Evolutionary conservation across 1,284 basidiomycete species (phyloP).

Genomic region (Leccinum olivaceoglutinosum): DNA sequence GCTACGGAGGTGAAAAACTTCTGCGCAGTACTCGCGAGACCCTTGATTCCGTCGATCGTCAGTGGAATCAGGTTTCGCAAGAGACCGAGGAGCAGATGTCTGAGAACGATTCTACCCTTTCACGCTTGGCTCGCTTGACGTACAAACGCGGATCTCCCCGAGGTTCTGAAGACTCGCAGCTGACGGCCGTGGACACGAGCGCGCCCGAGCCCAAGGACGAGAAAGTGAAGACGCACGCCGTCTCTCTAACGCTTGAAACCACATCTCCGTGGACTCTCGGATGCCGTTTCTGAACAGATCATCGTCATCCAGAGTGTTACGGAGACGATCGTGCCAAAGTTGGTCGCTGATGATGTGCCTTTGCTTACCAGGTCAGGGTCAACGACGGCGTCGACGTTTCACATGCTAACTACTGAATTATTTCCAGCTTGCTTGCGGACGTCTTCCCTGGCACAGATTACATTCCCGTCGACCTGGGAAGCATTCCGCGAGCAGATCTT

Average conservation of each 20-base stretch:
- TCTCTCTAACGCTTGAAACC: constrained; percentile 18
- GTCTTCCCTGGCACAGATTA: constrained; percentile 97
- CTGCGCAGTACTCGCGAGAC: constrained; percentile 41
- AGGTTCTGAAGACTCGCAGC: constrained; percentile 54
- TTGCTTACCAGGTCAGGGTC: constrained; percentile 75
- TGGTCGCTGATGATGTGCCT: constrained; percentile 96
- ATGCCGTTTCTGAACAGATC: constrained; percentile 83
- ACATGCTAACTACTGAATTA: constrained; percentile 8
- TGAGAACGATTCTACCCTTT: constrained; percentile 11
- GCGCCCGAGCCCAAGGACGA: constrained; percentile 17
- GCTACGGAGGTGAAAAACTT: constrained; percentile 38
- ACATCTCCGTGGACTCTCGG: constrained; percentile 44
- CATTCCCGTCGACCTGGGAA: constrained; percentile 80
- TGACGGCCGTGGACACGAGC: constrained; percentile 37
- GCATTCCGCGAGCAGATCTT: constrained; percentile 80
- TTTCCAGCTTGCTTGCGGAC: constrained; percentile 80
- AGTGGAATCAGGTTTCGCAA: constrained; percentile 38
- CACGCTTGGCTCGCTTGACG: constrained; percentile 30
- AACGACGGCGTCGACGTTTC: background rate
- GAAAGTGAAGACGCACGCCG: constrained; percentile 14
- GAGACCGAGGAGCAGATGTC: constrained; percentile 38
- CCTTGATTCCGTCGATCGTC: constrained; percentile 34
- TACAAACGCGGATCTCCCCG: constrained; percentile 30
- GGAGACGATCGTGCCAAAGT: constrained; percentile 97
- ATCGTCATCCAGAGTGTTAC: constrained; percentile 99